Percentiles rank a stretch among this genome's conserved stretches.
Conservation (phyloP, 768 basidiomycete species). For the Suillus weaverae region DNA sequence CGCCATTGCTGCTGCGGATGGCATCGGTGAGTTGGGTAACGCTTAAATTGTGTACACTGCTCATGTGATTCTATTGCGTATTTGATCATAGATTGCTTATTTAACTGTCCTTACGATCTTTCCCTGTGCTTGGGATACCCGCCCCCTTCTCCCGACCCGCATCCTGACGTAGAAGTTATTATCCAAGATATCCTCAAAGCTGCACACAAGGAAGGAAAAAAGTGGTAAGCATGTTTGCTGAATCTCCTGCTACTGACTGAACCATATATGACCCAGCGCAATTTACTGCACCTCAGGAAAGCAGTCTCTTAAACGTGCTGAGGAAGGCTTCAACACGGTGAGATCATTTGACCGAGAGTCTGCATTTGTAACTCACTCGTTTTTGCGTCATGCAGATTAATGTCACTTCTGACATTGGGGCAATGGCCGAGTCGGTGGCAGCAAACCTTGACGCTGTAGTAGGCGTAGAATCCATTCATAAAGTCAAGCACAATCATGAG, state of each 20-base stretch:
- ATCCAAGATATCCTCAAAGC: slow-evolving; percentile 54
- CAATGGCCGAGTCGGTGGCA: slow-evolving; percentile 39
- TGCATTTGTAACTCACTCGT: slow-evolving; percentile 4
- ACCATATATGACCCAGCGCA: slow-evolving; percentile 34
- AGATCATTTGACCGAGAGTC: slow-evolving; percentile 21
- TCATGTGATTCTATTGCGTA: not conserved
- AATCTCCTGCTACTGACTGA: not conserved
- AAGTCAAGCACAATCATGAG: no score
- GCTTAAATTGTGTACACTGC: not conserved
- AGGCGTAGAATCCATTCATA: slow-evolving; percentile 17
- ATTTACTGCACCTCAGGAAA: slow-evolving; percentile 48
- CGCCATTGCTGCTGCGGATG: slow-evolving; percentile 60
- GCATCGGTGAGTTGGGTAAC: slow-evolving; percentile 50
- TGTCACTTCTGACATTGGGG: slow-evolving; percentile 44
- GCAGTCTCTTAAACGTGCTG: slow-evolving; percentile 43
- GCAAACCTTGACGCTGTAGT: slow-evolving; percentile 24
- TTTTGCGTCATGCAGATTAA: slow-evolving; percentile 42
- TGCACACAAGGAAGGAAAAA: slow-evolving; percentile 57
- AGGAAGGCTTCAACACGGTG: slow-evolving; percentile 56
- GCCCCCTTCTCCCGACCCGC: slow-evolving; percentile 61
- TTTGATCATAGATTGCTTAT: slow-evolving; percentile 43
- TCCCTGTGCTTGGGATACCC: slow-evolving; percentile 62
- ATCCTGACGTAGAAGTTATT: slow-evolving; percentile 59
- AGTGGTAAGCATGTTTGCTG: slow-evolving; percentile 47
- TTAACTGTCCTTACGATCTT: slow-evolving; percentile 70